Evolutionary conservation across 2,329 filamentous ascomycete genomes (phyloP), one percentile per base, ranked within the genome.

Genomic region (Colletotrichum spaethianum): DNA sequence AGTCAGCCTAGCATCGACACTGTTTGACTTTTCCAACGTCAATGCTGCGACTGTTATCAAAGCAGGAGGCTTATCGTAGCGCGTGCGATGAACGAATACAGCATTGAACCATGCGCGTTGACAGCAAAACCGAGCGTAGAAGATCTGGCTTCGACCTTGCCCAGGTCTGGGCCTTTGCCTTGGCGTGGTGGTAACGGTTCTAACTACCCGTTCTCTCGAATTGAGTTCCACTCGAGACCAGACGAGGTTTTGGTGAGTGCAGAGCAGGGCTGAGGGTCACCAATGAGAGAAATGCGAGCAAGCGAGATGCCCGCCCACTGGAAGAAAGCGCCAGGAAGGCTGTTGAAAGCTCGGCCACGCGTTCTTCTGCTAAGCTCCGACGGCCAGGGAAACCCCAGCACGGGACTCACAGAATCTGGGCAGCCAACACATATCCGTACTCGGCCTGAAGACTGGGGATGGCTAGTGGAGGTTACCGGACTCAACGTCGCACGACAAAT

Each of bases 1-100:
- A 52, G 52, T 33, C 53, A 46, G 36, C 18, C 65, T 23, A n/a
- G 23, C 23, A 68, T 42, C 31, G 53, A 59, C 18, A 46, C n/a
- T 36, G 46, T 63, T 72, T 36, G 28, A 36, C 65, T 70, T 42
- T 67, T 38, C 6, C 4, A n/a, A 4, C 31, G 52, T 69, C 53
- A 63, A 60, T 59, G 64, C 69, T 52, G 40, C 14, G n/a, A 36
- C 26, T 66, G 28, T 26, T 23, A 55, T 46, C 38, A 46, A 70
- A 46, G 62, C n/a, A 14, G 20, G 11, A 36, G 4, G 28, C 31
- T 23, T n/a, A 55, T 44, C 16, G n/a, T 55, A 36, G 50, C 52
- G 26, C 11, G 44, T n/a, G 14, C 38, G 16, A 44, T 40, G 1
- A n/a, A 28, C 20, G 42, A 63, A 62, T 44, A 48, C 40, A 33